Percentiles rank a stretch among this genome's conserved stretches.
phyloP scores from a whole-genome alignment of 2,329 filamentous ascomycete species.

The Neofusicoccum laricinum region DNA sequence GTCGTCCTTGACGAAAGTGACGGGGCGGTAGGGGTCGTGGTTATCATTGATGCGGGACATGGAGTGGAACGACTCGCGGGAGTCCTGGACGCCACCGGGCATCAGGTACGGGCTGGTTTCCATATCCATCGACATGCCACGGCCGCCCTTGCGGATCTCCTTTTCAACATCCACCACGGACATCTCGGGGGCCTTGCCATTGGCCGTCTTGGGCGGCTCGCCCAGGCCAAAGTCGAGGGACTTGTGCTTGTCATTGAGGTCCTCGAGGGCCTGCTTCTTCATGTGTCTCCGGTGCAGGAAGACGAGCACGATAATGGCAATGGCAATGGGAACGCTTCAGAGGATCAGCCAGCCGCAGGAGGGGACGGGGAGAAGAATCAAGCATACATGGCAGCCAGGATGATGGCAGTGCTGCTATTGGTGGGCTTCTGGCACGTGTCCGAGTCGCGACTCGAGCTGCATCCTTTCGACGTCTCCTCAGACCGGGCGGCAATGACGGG shows the following conservation, averaged over 20 bases:
- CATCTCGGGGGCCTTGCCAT: constrained; percentile 46
- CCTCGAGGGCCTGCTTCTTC: constrained; percentile 70
- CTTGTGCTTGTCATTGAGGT: constrained; percentile 80
- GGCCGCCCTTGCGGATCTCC: constrained; percentile 34
- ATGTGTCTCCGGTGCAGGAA: constrained; percentile 78
- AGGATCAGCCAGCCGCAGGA: not conserved
- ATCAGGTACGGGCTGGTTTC: constrained; percentile 87
- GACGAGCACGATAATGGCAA: constrained; percentile 65
- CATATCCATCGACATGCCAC: constrained; percentile 61
- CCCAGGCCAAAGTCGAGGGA: constrained; percentile 91
- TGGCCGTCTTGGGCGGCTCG: constrained; percentile 20
- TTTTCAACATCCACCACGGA: constrained; percentile 56
- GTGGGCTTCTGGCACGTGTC: constrained; percentile 37
- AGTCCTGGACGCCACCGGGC: constrained; percentile 75
- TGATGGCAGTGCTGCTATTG: constrained; percentile 31
- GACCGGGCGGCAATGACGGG: constrained; percentile 8
- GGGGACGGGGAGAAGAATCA: not conserved
- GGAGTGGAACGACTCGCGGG: constrained; percentile 82
- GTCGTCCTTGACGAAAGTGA: constrained; percentile 53
- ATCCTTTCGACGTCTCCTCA: not conserved
- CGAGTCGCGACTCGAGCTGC: constrained; percentile 18
- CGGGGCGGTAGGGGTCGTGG: constrained; percentile 80
- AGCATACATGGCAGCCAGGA: constrained; percentile 34
- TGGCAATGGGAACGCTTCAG: constrained; percentile 69
- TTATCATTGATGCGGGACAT: constrained; percentile 65